Evolutionary conservation across 805 yeast species (phyloP), one percentile per base, ranked within the genome.

Genomic region (Candida ipomoeae): DNA sequence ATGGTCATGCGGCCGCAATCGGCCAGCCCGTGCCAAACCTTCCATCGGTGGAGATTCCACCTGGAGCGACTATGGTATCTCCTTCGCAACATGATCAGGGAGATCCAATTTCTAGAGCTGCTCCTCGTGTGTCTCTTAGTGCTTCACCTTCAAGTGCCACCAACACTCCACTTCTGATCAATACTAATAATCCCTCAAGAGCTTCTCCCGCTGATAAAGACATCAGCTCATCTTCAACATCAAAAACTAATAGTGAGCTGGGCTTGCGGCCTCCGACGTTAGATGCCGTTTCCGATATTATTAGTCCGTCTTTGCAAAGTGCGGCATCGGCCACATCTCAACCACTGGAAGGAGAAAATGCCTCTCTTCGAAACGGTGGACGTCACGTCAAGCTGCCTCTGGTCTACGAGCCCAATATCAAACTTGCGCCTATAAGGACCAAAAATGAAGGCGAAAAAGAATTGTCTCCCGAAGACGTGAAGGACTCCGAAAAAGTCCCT

Each of bases 401-500:
- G 17, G n/a, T 31, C 13, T 18, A 31, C 26, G 44, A 29, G 33
- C 18, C 17, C 43, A 43, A 7, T 6, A 35, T 49, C 31, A 51
- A 44, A 29, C 55, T 54, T 33, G 53, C 57, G 23, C 57, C 57
- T 7, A 48, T 54, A 14, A 41, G 53, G 20, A 21, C 33, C 32
- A 40, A 36, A 8, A 20, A 10, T 20, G 49, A 31, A 10, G 39
- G 17, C n/a, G 42, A 40, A 8, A 37, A 35, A 35, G 43, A 35
- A 3, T 38, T 17, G 11, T 17, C 53, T n/a, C 44, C 40, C 6
- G 48, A 46, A n/a, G 13, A 40, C 3, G 32, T 45, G 10, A 41
- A 44, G 11, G 56, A 44, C 10, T 38, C 38, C 5, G 60, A 56
- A 21, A 56, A 56, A 44, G 53, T 55, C 7, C 52, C 57, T 5